Evolutionary conservation across 352 stramenopile genomes (phyloP).

Genomic region (Phytophthora idaei): DNA sequence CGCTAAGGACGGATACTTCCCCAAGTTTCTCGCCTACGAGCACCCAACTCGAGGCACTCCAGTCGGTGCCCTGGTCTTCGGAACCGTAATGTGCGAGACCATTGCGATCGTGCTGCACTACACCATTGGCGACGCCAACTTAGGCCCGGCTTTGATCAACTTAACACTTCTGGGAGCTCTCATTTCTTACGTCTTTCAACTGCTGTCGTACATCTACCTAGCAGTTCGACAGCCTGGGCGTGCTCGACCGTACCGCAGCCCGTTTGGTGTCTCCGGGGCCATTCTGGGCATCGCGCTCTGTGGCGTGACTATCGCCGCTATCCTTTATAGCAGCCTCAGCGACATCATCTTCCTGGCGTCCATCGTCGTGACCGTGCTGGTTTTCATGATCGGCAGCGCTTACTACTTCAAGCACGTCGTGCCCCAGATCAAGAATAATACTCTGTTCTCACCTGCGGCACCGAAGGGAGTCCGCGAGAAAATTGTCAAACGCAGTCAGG

Average conservation of each 20-base stretch:
- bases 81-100: constrained; percentile 41
- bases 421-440: constrained; percentile 22
- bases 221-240: constrained; percentile 48
- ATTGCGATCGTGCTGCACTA: constrained; percentile 65
- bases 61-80: constrained; percentile 50
- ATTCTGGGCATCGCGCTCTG: constrained; percentile 56
- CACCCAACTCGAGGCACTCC: constrained; percentile 38
- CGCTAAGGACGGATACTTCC: constrained; percentile 66
- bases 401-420: constrained; percentile 51
- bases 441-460: no score
- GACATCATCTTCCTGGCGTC: constrained; percentile 66
- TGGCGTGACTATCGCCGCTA: constrained; percentile 47
- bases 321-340: constrained; percentile 61
- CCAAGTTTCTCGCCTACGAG: constrained; percentile 56
- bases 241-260: constrained; percentile 59
- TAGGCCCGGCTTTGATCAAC: constrained; percentile 58
- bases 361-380: constrained; percentile 50
- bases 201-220: constrained; percentile 63
- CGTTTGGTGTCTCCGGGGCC: constrained; percentile 59
- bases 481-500: no score
- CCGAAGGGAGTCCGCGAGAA: no score
- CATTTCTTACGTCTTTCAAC: constrained; percentile 73
- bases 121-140: constrained; percentile 56
- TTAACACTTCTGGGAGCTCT: constrained; percentile 48
- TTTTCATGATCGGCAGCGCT: constrained; percentile 51